Conservation (phyloP, 164 flowering plant species). For the Sedum album region DNA sequence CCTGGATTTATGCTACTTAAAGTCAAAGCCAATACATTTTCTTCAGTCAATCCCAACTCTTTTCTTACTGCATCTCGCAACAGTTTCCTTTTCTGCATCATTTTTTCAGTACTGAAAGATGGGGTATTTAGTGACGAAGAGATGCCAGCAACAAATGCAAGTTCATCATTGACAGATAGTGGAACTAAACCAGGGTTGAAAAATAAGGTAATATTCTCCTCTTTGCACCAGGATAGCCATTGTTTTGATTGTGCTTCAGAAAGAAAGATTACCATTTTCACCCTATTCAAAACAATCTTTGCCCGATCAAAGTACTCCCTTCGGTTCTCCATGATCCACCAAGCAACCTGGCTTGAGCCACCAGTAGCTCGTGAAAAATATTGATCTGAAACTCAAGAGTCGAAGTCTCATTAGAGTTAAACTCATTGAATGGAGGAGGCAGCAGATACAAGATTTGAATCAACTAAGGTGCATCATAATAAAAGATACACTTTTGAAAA, state of each 20-base stretch:
- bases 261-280: slow-evolving; percentile 70
- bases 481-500: not conserved
- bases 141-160: slow-evolving; percentile 92
- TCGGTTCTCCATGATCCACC: slow-evolving; percentile 99
- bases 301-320: slow-evolving; percentile 82
- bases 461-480: not conserved
- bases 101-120: slow-evolving; percentile 49
- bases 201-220: slow-evolving; percentile 70
- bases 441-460: not conserved
- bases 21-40: slow-evolving; percentile 77
- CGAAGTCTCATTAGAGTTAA: slow-evolving; percentile 1
- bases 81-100: slow-evolving; percentile 58
- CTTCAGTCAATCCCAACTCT: slow-evolving; percentile 80
- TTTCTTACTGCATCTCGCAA: slow-evolving; percentile 65
- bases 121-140: slow-evolving; percentile 74
- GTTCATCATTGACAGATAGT: slow-evolving; percentile 89
- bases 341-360: slow-evolving; percentile 73
- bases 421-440: not conserved
- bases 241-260: slow-evolving; percentile 79
- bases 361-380: slow-evolving; percentile 57
- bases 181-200: slow-evolving; percentile 56
- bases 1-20: slow-evolving; percentile 91
- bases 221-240: slow-evolving; percentile 89
- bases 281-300: slow-evolving; percentile 59
- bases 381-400: slow-evolving; percentile 49